phyloP scores from a whole-genome alignment of 192 early-diverging fungal genomes.

The Haplosporangium gracile region DNA sequence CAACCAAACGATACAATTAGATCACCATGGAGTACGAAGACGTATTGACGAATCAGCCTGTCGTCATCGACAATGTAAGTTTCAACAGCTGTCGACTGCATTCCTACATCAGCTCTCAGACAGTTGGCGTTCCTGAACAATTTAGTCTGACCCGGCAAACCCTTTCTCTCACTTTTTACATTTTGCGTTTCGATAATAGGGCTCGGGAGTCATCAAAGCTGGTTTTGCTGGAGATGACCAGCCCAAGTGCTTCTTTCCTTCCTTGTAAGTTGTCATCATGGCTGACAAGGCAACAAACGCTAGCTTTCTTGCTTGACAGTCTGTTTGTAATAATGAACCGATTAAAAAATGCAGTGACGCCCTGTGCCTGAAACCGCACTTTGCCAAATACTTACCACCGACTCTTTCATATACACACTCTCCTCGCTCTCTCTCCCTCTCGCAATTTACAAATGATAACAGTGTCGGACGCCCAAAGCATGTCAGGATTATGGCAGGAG shows the following conservation, averaged over 20 bases:
- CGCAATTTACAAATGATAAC: not conserved
- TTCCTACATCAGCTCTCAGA: not conserved
- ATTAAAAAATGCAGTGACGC: not conserved
- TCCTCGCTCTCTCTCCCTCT: not conserved
- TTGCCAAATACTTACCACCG: constrained; percentile 3
- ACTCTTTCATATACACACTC: too few species aligned
- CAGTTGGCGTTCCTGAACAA: constrained; percentile 16
- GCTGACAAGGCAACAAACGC: not conserved
- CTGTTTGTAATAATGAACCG: not conserved
- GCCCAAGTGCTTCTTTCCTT: constrained; percentile 96
- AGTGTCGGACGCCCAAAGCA: constrained; percentile 98
- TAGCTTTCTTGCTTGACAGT: not conserved
- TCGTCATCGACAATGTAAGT: constrained; percentile 99
- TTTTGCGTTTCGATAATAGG: constrained; percentile 66
- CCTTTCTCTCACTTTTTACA: not conserved
- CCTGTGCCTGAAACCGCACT: not conserved
- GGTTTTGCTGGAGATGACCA: constrained; percentile 98
- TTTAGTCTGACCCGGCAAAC: constrained; percentile 7
- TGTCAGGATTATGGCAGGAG: constrained; percentile 96
- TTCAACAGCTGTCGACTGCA: not conserved
- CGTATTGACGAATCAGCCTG: constrained; percentile 97
- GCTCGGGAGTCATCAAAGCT: constrained; percentile 98
- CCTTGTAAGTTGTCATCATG: constrained; percentile 72
- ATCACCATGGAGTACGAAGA: constrained; percentile 86
- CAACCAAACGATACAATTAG: not conserved